Evolutionary conservation across 768 basidiomycete genomes (phyloP).

Genomic region (Hemileccinum impolitum): DNA sequence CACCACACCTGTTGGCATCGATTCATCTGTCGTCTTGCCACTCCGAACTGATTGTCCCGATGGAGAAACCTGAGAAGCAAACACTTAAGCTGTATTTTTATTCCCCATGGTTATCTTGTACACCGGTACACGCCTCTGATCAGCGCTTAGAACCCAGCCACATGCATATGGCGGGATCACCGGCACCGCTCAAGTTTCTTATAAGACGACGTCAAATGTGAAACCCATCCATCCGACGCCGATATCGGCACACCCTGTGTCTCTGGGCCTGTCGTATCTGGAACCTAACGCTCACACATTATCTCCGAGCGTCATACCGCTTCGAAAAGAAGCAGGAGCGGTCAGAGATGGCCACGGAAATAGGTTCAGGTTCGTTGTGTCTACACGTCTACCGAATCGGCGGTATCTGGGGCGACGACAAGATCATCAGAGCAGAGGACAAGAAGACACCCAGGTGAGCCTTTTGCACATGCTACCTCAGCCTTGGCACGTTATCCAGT

Average conservation of each 20-base stretch:
- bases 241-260: background rate
- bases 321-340: conserved; percentile 1
- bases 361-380: conserved; percentile 11
- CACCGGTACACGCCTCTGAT: too few relatives aligned
- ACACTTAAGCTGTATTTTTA: background rate
- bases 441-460: conserved; percentile 24
- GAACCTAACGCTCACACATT: background rate
- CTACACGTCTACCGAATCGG: conserved; percentile 30
- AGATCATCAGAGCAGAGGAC: conserved; percentile 27
- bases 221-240: background rate
- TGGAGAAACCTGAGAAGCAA: background rate
- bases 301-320: background rate
- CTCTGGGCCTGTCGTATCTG: background rate
- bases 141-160: background rate
- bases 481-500: too few relatives aligned
- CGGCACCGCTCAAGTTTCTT: background rate
- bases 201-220: background rate
- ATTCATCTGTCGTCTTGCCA: too few relatives aligned
- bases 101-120: background rate
- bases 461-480: too few relatives aligned
- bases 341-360: conserved; percentile 1
- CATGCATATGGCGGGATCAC: conserved; percentile 3
- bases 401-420: conserved; percentile 28
- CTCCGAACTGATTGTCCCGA: too few relatives aligned
- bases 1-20: too few relatives aligned